Conservation (phyloP, 805 yeast genomes). For the Wickerhamomyces subpelliculosus region DNA sequence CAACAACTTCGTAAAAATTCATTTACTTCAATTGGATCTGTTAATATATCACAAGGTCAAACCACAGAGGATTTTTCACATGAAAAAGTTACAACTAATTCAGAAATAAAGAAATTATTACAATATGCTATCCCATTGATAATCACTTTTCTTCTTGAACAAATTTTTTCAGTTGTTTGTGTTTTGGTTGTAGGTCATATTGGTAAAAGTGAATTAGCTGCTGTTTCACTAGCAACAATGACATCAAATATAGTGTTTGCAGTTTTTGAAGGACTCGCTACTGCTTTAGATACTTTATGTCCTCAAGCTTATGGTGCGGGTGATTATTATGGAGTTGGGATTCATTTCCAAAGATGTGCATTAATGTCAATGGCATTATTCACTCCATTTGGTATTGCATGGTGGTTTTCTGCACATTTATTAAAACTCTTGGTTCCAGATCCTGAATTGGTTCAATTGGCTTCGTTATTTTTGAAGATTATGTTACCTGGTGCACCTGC, state of each 20-base stretch:
- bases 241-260: constrained; percentile 78
- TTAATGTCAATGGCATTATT: constrained; percentile 35
- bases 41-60: constrained; percentile 12
- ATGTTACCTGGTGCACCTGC: constrained; percentile 73
- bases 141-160: constrained; percentile 51
- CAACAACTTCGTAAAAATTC: constrained; percentile 11
- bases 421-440: constrained; percentile 43
- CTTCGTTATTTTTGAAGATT: constrained; percentile 52
- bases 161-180: constrained; percentile 49
- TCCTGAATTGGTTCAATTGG: constrained; percentile 43
- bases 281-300: constrained; percentile 76
- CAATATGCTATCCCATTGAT: constrained; percentile 50
- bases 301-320: constrained; percentile 86
- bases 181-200: constrained; percentile 71
- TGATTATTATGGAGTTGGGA: constrained; percentile 59
- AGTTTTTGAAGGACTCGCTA: constrained; percentile 74
- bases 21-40: constrained; percentile 16
- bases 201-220: constrained; percentile 75
- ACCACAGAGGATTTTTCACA: constrained; percentile 22
- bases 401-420: constrained; percentile 52
- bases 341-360: constrained; percentile 67
- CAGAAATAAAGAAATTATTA: constrained; percentile 29
- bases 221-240: constrained; percentile 79
- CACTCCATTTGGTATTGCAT: constrained; percentile 44
- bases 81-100: constrained; percentile 27